Conservation (phyloP, 2,329 filamentous ascomycete genomes). For the Kalmusia sp. region DNA sequence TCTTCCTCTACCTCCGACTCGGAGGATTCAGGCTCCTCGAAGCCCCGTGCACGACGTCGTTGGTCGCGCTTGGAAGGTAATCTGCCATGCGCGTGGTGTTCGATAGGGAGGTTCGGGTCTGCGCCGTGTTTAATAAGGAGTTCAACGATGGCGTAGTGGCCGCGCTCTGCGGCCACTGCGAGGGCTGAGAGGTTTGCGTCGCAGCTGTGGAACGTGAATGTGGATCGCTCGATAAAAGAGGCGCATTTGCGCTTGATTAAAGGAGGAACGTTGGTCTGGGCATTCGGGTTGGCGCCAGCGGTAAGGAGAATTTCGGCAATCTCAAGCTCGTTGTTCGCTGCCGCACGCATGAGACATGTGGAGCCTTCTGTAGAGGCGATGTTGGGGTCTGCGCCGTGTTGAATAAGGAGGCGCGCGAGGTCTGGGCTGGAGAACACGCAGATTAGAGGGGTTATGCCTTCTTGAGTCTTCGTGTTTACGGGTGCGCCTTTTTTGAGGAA, state of each 20-base stretch:
- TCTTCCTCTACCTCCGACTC: not conserved
- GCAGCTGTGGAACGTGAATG: not conserved
- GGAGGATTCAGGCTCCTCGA: not conserved
- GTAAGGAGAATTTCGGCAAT: not conserved
- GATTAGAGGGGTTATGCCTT: not conserved
- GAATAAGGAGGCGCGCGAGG: not conserved
- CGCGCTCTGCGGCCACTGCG: slow-evolving; percentile 1
- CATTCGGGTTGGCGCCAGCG: slow-evolving; percentile 1
- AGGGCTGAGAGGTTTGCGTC: slow-evolving; percentile 1
- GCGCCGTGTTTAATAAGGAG: slow-evolving; percentile 4
- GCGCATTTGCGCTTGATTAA: not conserved
- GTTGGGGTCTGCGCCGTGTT: slow-evolving; percentile 5
- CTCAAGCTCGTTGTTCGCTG: not conserved
- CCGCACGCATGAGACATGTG: not conserved
- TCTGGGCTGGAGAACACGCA: not conserved
- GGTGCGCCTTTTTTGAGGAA: slow-evolving; percentile 1
- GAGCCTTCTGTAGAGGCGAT: not conserved
- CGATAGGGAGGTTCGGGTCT: not conserved
- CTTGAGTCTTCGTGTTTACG: not conserved
- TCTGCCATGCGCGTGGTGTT: slow-evolving; percentile 5
- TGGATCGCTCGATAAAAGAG: not conserved
- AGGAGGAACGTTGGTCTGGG: not conserved
- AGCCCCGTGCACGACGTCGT: not conserved
- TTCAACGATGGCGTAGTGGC: not conserved
- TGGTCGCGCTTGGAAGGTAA: not conserved